Base-by-base conservation (phyloP, 768 basidiomycete genomes). In the Lentinula guzmanii region DNA sequence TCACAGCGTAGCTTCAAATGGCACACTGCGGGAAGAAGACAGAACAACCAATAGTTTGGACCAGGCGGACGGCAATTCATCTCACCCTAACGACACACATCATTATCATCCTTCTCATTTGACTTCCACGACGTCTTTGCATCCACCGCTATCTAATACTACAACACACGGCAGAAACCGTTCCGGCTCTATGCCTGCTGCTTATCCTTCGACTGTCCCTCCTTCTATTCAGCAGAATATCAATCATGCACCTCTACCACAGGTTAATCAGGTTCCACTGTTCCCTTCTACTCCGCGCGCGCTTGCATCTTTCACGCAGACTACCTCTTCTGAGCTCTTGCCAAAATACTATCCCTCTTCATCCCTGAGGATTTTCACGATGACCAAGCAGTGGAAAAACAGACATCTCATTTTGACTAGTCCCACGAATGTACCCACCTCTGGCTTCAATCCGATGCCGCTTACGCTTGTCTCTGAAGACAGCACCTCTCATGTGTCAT, bases 341-440 rank as follows among this genome's bases (percentile, higher is more conserved):
- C 83, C 84, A 46, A 91, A 90, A 67, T 86, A 86, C 69, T 83
- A 86, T 55, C 81, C 86, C 3, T 81, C 85, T 1, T 81, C 85
- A 1, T 86, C 87, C 5, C 73, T 92, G 24, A 83, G 90, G 48
- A 84, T 87, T 61, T 89, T 89, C 65, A 84, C 90, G 2, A 77
- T 91, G 4, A 79, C 87, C 31, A 90, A 81, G 70, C 84, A 85
- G 65, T 91, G 90, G 90, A 90, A 86, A 66, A 72, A 70, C 37
- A 82, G 89, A 31, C 82, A 78, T 63, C 76, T 91, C 61, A 73
- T 90, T 39, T 76, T 91, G 51, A 81, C 85, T 0, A 74, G 81
- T 16, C 80, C 82, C 9, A 70, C 46, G 18, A 48, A 24, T 28
- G 46, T 48, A 24, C 21, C 46, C 46, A 21, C 46, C 16, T 43